Evolutionary conservation across 2,329 filamentous ascomycete species (phyloP).

Genomic region (Zymoseptoria ardabiliae): DNA sequence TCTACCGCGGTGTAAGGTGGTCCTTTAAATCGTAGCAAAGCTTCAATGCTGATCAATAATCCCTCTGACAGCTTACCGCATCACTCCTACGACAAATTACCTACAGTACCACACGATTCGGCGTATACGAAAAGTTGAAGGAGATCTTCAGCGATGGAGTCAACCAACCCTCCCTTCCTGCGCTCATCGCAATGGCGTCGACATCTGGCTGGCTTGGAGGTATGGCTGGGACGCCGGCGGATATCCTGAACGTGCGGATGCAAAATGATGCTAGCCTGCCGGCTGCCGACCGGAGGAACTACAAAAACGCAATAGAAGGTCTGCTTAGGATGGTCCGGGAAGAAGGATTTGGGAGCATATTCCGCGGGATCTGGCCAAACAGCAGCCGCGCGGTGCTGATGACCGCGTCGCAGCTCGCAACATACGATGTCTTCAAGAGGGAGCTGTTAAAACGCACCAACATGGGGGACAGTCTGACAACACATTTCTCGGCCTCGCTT

Average conservation of each 20-base stretch:
- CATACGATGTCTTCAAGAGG: conserved; percentile 75
- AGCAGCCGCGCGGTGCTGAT: conserved; percentile 74
- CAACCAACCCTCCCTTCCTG: conserved; percentile 56
- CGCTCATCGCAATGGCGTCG: conserved; percentile 72
- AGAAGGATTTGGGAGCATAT: conserved; percentile 69
- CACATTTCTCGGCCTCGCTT: conserved; percentile 72
- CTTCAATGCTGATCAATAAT: neutral
- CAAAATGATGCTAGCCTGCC: conserved; percentile 83
- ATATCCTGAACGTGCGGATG: conserved; percentile 97
- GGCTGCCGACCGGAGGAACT: conserved; percentile 67
- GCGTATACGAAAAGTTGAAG: conserved; percentile 92
- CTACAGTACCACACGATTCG: conserved; percentile 94
- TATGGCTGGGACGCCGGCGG: conserved; percentile 84
- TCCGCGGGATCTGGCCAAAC: conserved; percentile 81
- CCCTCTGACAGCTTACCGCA: conserved; percentile 61
- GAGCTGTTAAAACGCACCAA: conserved; percentile 59
- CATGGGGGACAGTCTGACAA: conserved; percentile 60
- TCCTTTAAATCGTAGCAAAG: neutral
- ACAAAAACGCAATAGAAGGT: conserved; percentile 81
- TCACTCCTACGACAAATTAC: conserved; percentile 85
- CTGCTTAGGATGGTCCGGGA: conserved; percentile 77
- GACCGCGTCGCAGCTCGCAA: conserved; percentile 77
- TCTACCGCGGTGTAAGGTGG: conserved; percentile 69
- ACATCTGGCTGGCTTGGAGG: conserved; percentile 82
- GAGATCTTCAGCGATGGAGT: conserved; percentile 50